Evolutionary conservation across 2,329 filamentous ascomycete species (phyloP).

Genomic region (Penicillium sp.): DNA sequence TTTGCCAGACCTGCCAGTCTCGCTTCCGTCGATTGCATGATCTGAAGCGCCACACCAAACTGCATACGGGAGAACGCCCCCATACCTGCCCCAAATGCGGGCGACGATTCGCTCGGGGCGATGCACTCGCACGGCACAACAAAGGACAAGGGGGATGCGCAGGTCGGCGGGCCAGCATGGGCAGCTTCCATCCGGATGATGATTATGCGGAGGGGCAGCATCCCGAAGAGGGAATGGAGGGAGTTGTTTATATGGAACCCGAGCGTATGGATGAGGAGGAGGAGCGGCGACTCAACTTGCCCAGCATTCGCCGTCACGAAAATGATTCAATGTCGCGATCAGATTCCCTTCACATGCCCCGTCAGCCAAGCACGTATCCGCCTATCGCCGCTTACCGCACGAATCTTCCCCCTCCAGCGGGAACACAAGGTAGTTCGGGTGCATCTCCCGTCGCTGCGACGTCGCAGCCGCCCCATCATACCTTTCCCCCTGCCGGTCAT

Average conservation of each 20-base stretch:
- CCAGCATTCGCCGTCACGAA: slow-evolving; percentile 69
- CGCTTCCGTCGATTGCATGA: slow-evolving; percentile 91
- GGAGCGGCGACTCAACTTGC: slow-evolving; percentile 49
- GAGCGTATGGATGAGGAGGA: slow-evolving; percentile 47
- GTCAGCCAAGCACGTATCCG: slow-evolving; percentile 69
- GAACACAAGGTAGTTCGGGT: slow-evolving; percentile 51
- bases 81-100: slow-evolving; percentile 94
- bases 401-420: slow-evolving; percentile 57
- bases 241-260: slow-evolving; percentile 53
- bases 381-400: slow-evolving; percentile 54
- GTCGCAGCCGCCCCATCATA: slow-evolving; percentile 35
- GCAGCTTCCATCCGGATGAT: slow-evolving; percentile 72
- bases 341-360: slow-evolving; percentile 55
- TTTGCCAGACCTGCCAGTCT: slow-evolving; percentile 87
- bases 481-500: slow-evolving; percentile 36
- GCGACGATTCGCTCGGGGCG: slow-evolving; percentile 87
- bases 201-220: slow-evolving; percentile 51
- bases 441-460: slow-evolving; percentile 50
- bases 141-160: slow-evolving; percentile 95
- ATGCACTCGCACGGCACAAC: slow-evolving; percentile 88
- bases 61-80: slow-evolving; percentile 92
- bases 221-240: slow-evolving; percentile 57
- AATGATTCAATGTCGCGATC: slow-evolving; percentile 46
- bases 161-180: slow-evolving; percentile 79
- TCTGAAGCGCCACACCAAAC: slow-evolving; percentile 89